Evolutionary conservation across 1,139 yeast species (phyloP).

Genomic region (Lodderomyces metapsilosis): DNA sequence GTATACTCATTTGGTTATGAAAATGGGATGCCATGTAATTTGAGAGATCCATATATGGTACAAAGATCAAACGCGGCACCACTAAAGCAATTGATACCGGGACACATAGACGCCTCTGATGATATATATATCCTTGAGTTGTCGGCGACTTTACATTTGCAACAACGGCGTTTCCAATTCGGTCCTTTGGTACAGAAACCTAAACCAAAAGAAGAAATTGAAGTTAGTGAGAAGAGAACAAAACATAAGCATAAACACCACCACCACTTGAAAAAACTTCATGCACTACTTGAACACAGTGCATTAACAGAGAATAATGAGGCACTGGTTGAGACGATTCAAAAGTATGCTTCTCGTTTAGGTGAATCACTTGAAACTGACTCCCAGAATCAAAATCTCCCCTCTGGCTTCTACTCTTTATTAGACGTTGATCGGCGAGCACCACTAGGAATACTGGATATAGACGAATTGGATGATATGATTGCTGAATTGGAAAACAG

Average conservation of each 20-base stretch:
- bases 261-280: neutral
- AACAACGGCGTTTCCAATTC: neutral
- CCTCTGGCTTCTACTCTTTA: slow-evolving; percentile 19
- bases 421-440: slow-evolving; percentile 23
- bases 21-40: slow-evolving; percentile 33
- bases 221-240: neutral
- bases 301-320: neutral
- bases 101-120: neutral
- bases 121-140: neutral
- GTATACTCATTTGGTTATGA: slow-evolving; percentile 42
- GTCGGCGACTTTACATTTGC: neutral
- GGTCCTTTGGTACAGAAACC: neutral
- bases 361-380: slow-evolving; percentile 7
- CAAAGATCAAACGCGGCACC: slow-evolving; percentile 8
- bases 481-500: slow-evolving; percentile 43
- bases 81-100: slow-evolving; percentile 11
- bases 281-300: neutral
- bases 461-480: slow-evolving; percentile 51
- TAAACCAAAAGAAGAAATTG: neutral
- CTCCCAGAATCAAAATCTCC: neutral
- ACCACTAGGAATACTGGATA: slow-evolving; percentile 27
- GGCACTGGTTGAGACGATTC: slow-evolving; percentile 6
- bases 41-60: slow-evolving; percentile 25
- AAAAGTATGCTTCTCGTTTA: slow-evolving; percentile 12
- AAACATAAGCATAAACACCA: neutral